Percentiles rank a stretch among this genome's conserved stretches.
Conservation (phyloP, 2,329 filamentous ascomycete genomes). For the Parastagonospora avenae region DNA sequence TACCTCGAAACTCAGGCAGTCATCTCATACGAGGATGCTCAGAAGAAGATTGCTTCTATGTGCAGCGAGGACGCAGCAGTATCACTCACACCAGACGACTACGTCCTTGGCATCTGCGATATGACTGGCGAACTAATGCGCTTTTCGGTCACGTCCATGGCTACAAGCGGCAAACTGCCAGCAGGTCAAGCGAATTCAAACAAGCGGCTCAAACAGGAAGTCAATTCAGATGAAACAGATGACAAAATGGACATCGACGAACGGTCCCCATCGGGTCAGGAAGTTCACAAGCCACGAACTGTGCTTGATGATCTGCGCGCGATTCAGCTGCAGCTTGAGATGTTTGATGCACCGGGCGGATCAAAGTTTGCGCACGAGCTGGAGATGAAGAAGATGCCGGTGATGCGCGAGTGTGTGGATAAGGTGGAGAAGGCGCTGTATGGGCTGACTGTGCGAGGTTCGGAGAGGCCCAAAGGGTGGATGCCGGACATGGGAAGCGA, state of each 20-base stretch:
- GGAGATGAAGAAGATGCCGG: slow-evolving; percentile 74
- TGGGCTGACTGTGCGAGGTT: slow-evolving; percentile 82
- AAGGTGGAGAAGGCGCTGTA: slow-evolving; percentile 95
- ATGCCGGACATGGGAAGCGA: slow-evolving; percentile 71
- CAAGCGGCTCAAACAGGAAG: slow-evolving; percentile 31
- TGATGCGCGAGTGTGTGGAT: slow-evolving; percentile 85
- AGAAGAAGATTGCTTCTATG: slow-evolving; percentile 43
- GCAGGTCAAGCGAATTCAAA: slow-evolving; percentile 43
- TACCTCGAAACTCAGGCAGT: slow-evolving; percentile 81
- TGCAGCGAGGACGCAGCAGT: slow-evolving; percentile 56
- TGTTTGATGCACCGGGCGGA: slow-evolving; percentile 63
- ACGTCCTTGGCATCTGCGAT: slow-evolving; percentile 89
- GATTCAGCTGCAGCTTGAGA: slow-evolving; percentile 77
- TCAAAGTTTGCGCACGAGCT: slow-evolving; percentile 67
- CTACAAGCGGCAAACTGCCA: slow-evolving; percentile 68
- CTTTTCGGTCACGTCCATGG: slow-evolving; percentile 88
- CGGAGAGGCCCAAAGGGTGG: slow-evolving; percentile 90
- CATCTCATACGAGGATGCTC: slow-evolving; percentile 69
- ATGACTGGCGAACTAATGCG: slow-evolving; percentile 96
- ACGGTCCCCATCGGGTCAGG: slow-evolving; percentile 19
- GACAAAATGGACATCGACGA: slow-evolving; percentile 47
- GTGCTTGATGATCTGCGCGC: slow-evolving; percentile 82
- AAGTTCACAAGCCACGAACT: slow-evolving; percentile 53
- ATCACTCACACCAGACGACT: slow-evolving; percentile 77
- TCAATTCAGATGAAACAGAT: slow-evolving; percentile 19